Evolutionary conservation across 202 grass and related monocot genomes (phyloP), one percentile per base, ranked within the genome.

Genomic region (Elaeis oleifera): DNA sequence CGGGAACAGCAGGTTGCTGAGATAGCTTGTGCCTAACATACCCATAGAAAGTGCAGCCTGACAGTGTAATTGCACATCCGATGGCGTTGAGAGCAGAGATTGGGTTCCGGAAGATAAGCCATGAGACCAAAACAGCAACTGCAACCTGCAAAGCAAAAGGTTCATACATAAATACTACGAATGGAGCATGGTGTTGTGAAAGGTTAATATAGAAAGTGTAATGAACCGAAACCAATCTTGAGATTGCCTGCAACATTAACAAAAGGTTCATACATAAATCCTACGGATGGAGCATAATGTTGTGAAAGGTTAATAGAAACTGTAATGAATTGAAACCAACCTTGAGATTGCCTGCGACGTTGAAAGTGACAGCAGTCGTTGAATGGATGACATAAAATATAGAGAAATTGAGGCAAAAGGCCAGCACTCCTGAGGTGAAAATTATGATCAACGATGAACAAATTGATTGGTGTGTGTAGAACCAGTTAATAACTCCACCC

Each of bases 351-450:
- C 92, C 92, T 0, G 92, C 92, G 57, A 96, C 92, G 36, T 97
- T 97, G 71, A 97, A 97, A 31, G 92, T 97, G 54, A 97, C 92
- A 9, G 92, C 92, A 0, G 92, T 97, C 3, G 92, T 97, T 53
- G 92, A 97, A 79, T 97, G 92, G 32, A 97, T 97, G 26, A 97
- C 92, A 2, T 97, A 91, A 74, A 97, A 97, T 31, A 97, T 97
- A 52, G 87, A 97, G 74, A 97, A 97, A 60, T 97, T 97, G 44
- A 97, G 92, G 63, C 92, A 97, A 65, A 97, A 97, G 1, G 92
- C 92, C 70, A 90, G 59, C 51, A 96, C 61, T 49, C 92, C 92
- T 53, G 92, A 96, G 26, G 67, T 78, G 49, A 96, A 65, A 76
- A 96, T 89, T 69, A 96, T 91, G 50, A 81, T 31, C 64, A 89